Evolutionary conservation across 2,329 filamentous ascomycete genomes (phyloP).

Genomic region (Hymenoscyphus occultus): DNA sequence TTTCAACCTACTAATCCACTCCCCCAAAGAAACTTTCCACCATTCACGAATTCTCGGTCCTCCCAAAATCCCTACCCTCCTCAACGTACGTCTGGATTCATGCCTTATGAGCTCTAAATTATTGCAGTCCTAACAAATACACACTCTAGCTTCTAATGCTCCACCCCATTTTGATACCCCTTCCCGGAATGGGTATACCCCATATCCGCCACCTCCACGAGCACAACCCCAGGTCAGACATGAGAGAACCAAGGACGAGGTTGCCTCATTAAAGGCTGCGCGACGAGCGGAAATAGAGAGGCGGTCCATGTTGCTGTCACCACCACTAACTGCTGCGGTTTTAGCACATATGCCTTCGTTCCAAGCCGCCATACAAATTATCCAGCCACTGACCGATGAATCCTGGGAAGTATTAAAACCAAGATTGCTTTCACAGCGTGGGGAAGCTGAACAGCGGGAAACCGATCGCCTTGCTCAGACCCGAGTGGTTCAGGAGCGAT

Average conservation of each 20-base stretch:
- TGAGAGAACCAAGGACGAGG: slow-evolving; percentile 59
- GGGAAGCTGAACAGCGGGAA: slow-evolving; percentile 59
- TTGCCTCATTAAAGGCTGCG: slow-evolving; percentile 59
- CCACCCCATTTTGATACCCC: slow-evolving; percentile 35
- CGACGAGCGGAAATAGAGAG: slow-evolving; percentile 70
- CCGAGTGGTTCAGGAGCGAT: slow-evolving; percentile 40
- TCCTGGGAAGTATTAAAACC: slow-evolving; percentile 69
- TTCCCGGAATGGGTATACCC: slow-evolving; percentile 30
- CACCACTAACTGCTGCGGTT: slow-evolving; percentile 60
- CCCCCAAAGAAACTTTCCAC: slow-evolving; percentile 16
- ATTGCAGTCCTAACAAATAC: slow-evolving; percentile 11
- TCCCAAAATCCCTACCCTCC: slow-evolving; percentile 17
- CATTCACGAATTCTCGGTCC: slow-evolving; percentile 13
- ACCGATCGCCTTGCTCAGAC: slow-evolving; percentile 39
- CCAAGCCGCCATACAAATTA: slow-evolving; percentile 68
- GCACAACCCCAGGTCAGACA: slow-evolving; percentile 33
- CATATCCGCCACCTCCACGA: slow-evolving; percentile 26
- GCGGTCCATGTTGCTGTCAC: slow-evolving; percentile 62
- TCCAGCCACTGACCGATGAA: slow-evolving; percentile 62
- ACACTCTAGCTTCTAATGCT: slow-evolving; percentile 22
- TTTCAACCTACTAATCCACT: slow-evolving; percentile 11
- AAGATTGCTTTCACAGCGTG: slow-evolving; percentile 63
- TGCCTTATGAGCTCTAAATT: not conserved
- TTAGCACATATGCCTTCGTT: slow-evolving; percentile 71
- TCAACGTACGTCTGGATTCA: not conserved